Conservation (phyloP, 2,329 filamentous ascomycete genomes). For the Fusarium albosuccineum region DNA sequence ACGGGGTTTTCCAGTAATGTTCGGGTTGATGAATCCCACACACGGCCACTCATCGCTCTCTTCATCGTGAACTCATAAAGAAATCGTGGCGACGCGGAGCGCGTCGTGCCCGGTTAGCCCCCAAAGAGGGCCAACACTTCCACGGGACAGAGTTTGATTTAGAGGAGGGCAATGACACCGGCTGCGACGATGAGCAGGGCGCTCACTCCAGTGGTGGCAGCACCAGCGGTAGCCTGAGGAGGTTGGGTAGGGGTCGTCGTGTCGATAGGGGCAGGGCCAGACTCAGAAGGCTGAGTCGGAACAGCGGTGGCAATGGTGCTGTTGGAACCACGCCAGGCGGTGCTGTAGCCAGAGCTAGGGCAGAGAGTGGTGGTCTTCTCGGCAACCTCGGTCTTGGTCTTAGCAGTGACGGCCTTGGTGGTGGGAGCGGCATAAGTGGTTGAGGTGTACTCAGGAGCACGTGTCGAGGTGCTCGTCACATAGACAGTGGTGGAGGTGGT, state of each 20-base stretch:
- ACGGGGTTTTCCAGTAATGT: conserved; percentile 24
- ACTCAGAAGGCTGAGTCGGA: conserved; percentile 44
- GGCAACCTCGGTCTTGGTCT: conserved; percentile 40
- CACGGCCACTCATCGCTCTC: conserved; percentile 35
- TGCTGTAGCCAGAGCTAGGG: conserved; percentile 46
- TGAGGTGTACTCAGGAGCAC: conserved; percentile 34
- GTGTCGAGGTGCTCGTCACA: conserved; percentile 41
- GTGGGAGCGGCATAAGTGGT: conserved; percentile 48
- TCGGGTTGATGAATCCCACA: conserved; percentile 20
- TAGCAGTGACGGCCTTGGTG: conserved; percentile 28
- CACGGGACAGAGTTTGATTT: conserved; percentile 45
- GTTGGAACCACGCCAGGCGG: conserved; percentile 50
- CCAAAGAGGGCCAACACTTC: conserved; percentile 33
- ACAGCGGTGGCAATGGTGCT: conserved; percentile 47
- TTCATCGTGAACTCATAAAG: conserved; percentile 51
- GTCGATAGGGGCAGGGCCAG: conserved; percentile 31
- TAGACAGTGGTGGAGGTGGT: conserved; percentile 47
- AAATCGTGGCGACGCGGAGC: conserved; percentile 49
- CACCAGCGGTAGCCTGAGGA: conserved; percentile 45
- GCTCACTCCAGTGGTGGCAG: conserved; percentile 51
- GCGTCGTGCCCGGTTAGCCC: conserved; percentile 20
- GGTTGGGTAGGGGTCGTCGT: conserved; percentile 33
- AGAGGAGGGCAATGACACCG: conserved; percentile 54
- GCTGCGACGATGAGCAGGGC: conserved; percentile 54
- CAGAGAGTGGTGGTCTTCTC: conserved; percentile 46